phyloP scores from a whole-genome alignment of 768 basidiomycete genomes.

The Auricularia sp. region DNA sequence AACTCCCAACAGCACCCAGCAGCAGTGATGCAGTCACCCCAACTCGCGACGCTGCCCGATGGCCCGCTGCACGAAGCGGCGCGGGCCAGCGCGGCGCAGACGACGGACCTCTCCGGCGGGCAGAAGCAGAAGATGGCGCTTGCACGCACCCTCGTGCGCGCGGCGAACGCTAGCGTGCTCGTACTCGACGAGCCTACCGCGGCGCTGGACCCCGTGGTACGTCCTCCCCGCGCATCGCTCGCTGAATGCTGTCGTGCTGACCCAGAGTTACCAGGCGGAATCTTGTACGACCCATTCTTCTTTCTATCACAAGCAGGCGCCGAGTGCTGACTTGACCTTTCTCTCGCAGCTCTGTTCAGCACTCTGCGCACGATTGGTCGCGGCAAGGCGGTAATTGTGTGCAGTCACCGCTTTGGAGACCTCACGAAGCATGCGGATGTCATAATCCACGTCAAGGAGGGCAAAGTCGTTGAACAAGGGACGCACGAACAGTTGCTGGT shows the following conservation, averaged over 20 bases:
- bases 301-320: neutral
- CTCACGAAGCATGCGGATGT: conserved; percentile 5
- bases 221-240: neutral
- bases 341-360: neutral
- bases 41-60: neutral
- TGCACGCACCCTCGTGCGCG: conserved; percentile 33
- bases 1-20: neutral
- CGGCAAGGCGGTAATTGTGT: neutral
- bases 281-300: neutral
- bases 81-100: neutral
- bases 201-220: neutral
- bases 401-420: conserved; percentile 7
- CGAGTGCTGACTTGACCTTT: neutral
- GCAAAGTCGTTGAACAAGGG: neutral
- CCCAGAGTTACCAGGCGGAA: too few species aligned
- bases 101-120: conserved; percentile 49
- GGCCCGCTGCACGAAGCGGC: neutral
- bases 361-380: neutral
- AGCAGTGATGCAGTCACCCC: neutral
- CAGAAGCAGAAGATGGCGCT: conserved; percentile 68
- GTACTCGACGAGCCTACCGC: conserved; percentile 57
- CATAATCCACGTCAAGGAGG: conserved; percentile 1
- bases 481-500: conserved; percentile 48
- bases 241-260: neutral
- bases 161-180: conserved; percentile 40